Evolutionary conservation across 2,329 filamentous ascomycete genomes (phyloP).

Genomic region (Botryotinia globosa): DNA sequence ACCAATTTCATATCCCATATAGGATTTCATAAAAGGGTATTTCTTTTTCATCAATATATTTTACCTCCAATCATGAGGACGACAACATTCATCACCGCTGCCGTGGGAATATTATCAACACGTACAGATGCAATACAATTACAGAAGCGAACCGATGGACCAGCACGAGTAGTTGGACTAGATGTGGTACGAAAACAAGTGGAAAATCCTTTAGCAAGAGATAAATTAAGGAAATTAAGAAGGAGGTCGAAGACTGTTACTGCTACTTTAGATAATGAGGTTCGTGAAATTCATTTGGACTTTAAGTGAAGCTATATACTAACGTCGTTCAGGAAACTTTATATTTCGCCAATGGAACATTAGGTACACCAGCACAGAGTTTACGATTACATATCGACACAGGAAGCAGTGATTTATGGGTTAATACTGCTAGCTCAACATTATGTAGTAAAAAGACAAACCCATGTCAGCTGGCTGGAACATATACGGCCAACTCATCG

Average conservation of each 20-base stretch:
- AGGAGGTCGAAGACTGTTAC: slow-evolving; percentile 46
- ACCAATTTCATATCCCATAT: slow-evolving; percentile 6
- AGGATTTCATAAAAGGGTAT: slow-evolving; percentile 4
- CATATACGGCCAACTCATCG: slow-evolving; percentile 67
- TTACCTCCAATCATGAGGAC: slow-evolving; percentile 32
- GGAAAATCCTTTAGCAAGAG: slow-evolving; percentile 33
- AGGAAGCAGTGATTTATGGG: slow-evolving; percentile 67
- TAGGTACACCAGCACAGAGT: slow-evolving; percentile 60
- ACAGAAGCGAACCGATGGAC: slow-evolving; percentile 32
- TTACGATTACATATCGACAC: slow-evolving; percentile 63
- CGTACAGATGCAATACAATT: slow-evolving; percentile 34
- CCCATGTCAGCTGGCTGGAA: slow-evolving; percentile 60
- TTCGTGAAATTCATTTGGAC: slow-evolving; percentile 33
- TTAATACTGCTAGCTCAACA: slow-evolving; percentile 61
- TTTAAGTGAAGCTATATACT: slow-evolving; percentile 24
- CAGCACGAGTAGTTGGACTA: slow-evolving; percentile 37
- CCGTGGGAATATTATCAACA: slow-evolving; percentile 32
- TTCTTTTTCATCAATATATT: neutral
- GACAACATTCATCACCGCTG: slow-evolving; percentile 30
- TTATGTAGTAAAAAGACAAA: slow-evolving; percentile 52
- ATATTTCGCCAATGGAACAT: slow-evolving; percentile 60
- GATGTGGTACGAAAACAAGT: slow-evolving; percentile 32
- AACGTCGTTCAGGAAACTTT: slow-evolving; percentile 51
- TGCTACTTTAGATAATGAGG: slow-evolving; percentile 55
- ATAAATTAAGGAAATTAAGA: slow-evolving; percentile 44